These are phyloP conservation scores for Excoecaria cochinchinensis DNA, from an alignment of 345 rosid species.

Conservation along the genomic window DNA sequence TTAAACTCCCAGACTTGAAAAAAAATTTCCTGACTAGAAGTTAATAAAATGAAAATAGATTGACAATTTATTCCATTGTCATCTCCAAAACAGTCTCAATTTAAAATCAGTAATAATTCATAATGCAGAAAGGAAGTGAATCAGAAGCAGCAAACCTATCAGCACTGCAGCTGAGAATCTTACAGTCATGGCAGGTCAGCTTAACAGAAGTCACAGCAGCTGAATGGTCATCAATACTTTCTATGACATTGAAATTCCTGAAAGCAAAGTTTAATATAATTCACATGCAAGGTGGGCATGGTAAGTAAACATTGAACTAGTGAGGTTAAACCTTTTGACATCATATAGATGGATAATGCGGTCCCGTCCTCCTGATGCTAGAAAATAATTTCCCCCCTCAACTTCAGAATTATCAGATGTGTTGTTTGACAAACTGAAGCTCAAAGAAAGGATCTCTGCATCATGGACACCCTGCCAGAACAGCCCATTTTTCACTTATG, in stretches of 20 bases:
- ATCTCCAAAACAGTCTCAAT: background rate
- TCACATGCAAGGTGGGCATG: constrained; percentile 17
- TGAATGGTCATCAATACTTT: constrained; percentile 59
- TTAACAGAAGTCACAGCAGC: constrained; percentile 78
- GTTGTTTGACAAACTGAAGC: constrained; percentile 57
- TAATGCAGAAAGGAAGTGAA: background rate
- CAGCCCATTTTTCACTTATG: constrained; percentile 14
- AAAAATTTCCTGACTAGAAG: background rate
- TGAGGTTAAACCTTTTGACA: constrained; percentile 54
- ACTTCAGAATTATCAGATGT: constrained; percentile 32
- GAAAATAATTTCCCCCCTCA: constrained; percentile 47
- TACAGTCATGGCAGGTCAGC: constrained; percentile 51
- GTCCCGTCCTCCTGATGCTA: constrained; percentile 75
- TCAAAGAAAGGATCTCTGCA: constrained; percentile 70
- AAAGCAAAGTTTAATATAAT: constrained; percentile 23
- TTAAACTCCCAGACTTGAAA: constrained; percentile 3
- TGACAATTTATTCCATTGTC: background rate
- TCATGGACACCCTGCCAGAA: constrained; percentile 63
- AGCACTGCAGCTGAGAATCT: constrained; percentile 72
- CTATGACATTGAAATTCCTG: constrained; percentile 74
- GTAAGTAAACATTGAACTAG: constrained; percentile 17
- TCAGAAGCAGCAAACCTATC: constrained; percentile 52
- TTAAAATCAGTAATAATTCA: background rate
- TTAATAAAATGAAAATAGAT: constrained; percentile 5
- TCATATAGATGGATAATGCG: constrained; percentile 68